These are phyloP conservation scores for Cyclostephanos invisitatus DNA, from an alignment of 108 stramenopile genomes.

Conservation along the genomic window DNA sequence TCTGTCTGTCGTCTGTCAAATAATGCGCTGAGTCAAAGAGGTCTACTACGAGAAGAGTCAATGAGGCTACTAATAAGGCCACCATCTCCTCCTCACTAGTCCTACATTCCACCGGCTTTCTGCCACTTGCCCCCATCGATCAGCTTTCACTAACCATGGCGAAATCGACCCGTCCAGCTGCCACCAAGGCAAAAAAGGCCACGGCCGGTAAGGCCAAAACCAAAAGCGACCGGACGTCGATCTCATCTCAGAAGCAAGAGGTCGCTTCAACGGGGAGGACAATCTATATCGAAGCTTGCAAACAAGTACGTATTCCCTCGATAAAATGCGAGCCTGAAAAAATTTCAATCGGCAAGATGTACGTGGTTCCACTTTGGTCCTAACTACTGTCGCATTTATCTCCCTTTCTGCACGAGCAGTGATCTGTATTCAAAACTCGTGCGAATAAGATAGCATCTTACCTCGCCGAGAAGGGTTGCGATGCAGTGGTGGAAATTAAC, in stretches of 20 bases:
- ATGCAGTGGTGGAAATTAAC: slow-evolving; percentile 68
- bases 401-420: slow-evolving; percentile 17
- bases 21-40: no score
- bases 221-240: slow-evolving; percentile 3
- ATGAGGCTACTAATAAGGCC: no score
- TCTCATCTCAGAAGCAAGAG: slow-evolving; percentile 9
- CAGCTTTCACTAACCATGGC: slow-evolving; percentile 22
- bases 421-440: slow-evolving; percentile 81
- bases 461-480: slow-evolving; percentile 55
- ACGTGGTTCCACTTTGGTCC: no score
- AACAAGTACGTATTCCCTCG: slow-evolving; percentile 44
- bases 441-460: slow-evolving; percentile 72
- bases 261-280: slow-evolving; percentile 14
- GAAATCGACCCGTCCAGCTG: slow-evolving; percentile 23
- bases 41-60: no score
- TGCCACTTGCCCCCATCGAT: background rate
- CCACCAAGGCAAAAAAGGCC: slow-evolving; percentile 40
- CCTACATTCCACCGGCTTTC: no score
- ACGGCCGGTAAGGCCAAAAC: slow-evolving; percentile 30
- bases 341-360: background rate
- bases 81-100: no score
- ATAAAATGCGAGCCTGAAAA: background rate
- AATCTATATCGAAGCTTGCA: slow-evolving; percentile 79
- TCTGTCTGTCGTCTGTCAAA: no score
- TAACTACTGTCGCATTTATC: background rate